Percentiles rank a stretch among this genome's conserved stretches.
Evolutionary conservation across 345 rosid species (phyloP).

Genomic region (Eucalyptus leucophloia): DNA sequence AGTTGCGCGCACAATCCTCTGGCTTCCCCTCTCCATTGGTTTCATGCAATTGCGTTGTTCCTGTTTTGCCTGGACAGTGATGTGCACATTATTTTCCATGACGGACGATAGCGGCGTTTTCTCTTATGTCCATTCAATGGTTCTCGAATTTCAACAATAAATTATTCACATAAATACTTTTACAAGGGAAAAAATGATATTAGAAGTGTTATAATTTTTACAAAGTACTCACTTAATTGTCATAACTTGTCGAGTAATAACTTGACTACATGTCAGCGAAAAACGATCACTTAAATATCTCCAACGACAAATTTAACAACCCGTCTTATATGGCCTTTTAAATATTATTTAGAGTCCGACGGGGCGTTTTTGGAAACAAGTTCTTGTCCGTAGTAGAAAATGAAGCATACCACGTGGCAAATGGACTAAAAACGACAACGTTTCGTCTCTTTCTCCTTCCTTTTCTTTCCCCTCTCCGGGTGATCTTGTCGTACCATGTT

Average conservation of each 20-base stretch:
- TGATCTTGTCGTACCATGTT: neutral
- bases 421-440: neutral
- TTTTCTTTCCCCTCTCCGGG: neutral
- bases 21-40: neutral
- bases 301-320: accelerated
- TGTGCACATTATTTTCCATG: neutral
- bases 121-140: neutral
- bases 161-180: neutral
- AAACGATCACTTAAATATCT: neutral
- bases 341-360: neutral
- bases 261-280: accelerated
- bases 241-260: neutral
- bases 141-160: neutral
- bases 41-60: neutral
- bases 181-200: neutral
- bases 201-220: neutral
- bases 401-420: neutral
- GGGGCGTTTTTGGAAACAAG: neutral
- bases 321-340: neutral
- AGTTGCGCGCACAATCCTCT: neutral
- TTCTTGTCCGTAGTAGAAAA: neutral
- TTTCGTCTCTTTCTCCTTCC: neutral
- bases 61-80: no score
- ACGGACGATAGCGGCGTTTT: neutral
- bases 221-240: no score